phyloP scores from a whole-genome alignment of 2,329 filamentous ascomycete species.

The Fusarium marasasianum region DNA sequence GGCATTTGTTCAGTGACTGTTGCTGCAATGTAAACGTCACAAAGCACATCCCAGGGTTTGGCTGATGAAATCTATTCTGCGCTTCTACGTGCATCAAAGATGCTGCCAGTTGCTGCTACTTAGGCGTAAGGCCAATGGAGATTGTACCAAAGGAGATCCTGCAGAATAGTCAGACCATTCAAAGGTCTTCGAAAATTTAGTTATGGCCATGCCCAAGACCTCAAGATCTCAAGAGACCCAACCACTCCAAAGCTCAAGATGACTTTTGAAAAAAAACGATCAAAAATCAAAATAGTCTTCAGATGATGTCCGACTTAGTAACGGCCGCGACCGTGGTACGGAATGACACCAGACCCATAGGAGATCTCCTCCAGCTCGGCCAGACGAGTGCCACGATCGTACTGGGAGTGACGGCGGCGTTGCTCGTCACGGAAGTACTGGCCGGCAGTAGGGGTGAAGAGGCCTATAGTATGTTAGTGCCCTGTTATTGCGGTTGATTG shows the following conservation, averaged over 20 bases:
- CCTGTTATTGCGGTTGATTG: not conserved
- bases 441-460: slow-evolving; percentile 82
- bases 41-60: not conserved
- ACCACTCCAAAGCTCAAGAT: slow-evolving; percentile 31
- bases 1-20: not conserved
- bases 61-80: slow-evolving; percentile 13
- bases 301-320: slow-evolving; percentile 13
- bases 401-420: slow-evolving; percentile 79
- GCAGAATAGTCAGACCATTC: slow-evolving; percentile 28
- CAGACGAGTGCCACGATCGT: slow-evolving; percentile 80
- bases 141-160: slow-evolving; percentile 36
- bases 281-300: slow-evolving; percentile 18
- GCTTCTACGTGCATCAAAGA: slow-evolving; percentile 27
- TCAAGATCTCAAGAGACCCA: slow-evolving; percentile 10
- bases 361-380: slow-evolving; percentile 73
- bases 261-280: slow-evolving; percentile 19
- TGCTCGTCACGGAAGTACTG: slow-evolving; percentile 80
- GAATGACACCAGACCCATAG: slow-evolving; percentile 56
- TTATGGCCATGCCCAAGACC: slow-evolving; percentile 21
- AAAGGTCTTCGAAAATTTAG: slow-evolving; percentile 25
- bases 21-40: not conserved
- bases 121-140: not conserved
- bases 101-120: slow-evolving; percentile 35
- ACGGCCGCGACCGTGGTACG: slow-evolving; percentile 46
- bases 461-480: slow-evolving; percentile 57